Conservation (phyloP, 805 yeast species). For the Naumovozyma baii region DNA sequence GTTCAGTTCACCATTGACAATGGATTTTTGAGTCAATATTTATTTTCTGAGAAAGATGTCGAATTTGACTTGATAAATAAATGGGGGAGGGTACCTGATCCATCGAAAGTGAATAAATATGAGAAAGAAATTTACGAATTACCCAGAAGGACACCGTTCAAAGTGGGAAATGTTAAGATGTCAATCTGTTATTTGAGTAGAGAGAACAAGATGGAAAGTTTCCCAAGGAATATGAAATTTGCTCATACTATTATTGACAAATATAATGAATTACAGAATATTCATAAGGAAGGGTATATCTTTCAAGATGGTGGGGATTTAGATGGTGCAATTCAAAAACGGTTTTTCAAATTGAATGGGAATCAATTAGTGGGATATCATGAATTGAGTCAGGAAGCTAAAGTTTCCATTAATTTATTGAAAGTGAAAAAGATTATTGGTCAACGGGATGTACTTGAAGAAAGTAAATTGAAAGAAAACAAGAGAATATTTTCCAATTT, state of each 20-base stretch:
- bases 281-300: constrained; percentile 54
- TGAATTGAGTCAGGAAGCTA: constrained; percentile 53
- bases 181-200: constrained; percentile 65
- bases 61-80: constrained; percentile 43
- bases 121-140: constrained; percentile 1
- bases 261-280: constrained; percentile 28
- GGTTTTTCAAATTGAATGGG: constrained; percentile 65
- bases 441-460: constrained; percentile 15
- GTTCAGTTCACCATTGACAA: constrained; percentile 42
- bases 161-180: constrained; percentile 57
- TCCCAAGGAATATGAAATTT: constrained; percentile 60
- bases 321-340: constrained; percentile 49
- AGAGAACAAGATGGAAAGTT: constrained; percentile 45
- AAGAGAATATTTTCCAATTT: constrained; percentile 6
- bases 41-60: constrained; percentile 6
- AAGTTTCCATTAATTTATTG: constrained; percentile 65
- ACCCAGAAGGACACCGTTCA: constrained; percentile 40
- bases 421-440: constrained; percentile 44
- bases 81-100: constrained; percentile 43
- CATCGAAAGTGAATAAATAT: neutral
- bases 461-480: constrained; percentile 4
- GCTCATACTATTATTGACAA: constrained; percentile 38
- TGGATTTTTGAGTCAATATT: constrained; percentile 9
- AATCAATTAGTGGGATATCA: constrained; percentile 67
- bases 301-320: constrained; percentile 92